Evolutionary conservation across 176 grass and related monocot species (phyloP).

Genomic region (Chloris gayana): DNA sequence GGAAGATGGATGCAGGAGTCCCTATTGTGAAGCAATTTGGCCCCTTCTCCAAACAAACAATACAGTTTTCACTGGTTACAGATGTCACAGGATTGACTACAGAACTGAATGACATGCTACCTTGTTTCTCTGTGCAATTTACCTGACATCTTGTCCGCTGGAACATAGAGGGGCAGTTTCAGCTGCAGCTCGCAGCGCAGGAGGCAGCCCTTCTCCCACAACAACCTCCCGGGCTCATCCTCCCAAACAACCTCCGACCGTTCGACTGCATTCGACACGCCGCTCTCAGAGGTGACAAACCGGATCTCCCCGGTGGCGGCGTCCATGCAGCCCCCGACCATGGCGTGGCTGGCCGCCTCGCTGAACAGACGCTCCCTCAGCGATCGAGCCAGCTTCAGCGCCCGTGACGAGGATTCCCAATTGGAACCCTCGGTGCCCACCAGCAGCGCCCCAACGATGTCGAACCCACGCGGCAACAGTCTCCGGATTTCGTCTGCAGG

Average conservation of each 20-base stretch:
- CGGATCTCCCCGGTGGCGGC: slow-evolving; percentile 45
- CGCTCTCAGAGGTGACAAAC: slow-evolving; percentile 53
- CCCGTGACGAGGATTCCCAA: slow-evolving; percentile 35
- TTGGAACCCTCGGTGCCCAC: slow-evolving; percentile 37
- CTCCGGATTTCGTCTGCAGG: slow-evolving; percentile 74
- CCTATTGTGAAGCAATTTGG: not conserved
- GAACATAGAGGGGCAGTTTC: slow-evolving; percentile 74
- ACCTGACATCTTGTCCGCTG: slow-evolving; percentile 56
- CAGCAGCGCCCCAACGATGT: slow-evolving; percentile 78
- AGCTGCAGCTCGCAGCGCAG: slow-evolving; percentile 64
- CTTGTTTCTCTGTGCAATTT: no score
- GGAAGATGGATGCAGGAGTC: not conserved
- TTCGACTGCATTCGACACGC: slow-evolving; percentile 34
- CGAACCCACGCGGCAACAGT: slow-evolving; percentile 70
- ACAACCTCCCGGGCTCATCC: slow-evolving; percentile 58
- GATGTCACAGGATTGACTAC: not conserved
- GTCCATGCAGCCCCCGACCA: slow-evolving; percentile 58
- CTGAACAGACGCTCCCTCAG: slow-evolving; percentile 59
- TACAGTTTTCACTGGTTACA: not conserved
- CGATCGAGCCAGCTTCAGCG: slow-evolving; percentile 50
- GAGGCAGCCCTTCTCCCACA: slow-evolving; percentile 89
- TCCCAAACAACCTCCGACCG: slow-evolving; percentile 64
- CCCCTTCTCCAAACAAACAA: not conserved
- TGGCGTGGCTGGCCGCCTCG: slow-evolving; percentile 50
- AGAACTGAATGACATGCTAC: no score